Evolutionary conservation across 2,329 filamentous ascomycete species (phyloP).

Genomic region (Periconia sp.): DNA sequence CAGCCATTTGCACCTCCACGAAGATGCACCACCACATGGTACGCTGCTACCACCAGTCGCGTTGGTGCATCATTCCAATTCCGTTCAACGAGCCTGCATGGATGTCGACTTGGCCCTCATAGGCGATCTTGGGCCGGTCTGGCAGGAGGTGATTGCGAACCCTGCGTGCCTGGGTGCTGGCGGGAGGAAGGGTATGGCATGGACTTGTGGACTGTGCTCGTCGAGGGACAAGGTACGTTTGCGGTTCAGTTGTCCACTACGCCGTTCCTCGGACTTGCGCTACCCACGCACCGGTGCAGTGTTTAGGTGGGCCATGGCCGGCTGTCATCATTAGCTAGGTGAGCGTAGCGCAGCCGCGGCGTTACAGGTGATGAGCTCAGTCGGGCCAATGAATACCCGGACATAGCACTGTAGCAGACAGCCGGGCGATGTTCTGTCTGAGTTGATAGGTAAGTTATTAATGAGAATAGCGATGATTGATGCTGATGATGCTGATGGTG

Average conservation of each 20-base stretch:
- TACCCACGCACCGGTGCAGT: conserved; percentile 1
- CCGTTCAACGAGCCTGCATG: conserved; percentile 35
- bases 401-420: not conserved
- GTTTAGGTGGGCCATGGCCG: conserved; percentile 1
- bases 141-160: conserved; percentile 30
- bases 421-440: too few species aligned
- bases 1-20: not conserved
- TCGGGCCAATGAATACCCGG: not conserved
- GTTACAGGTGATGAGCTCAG: not conserved
- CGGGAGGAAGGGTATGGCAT: conserved; percentile 36
- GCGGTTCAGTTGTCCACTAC: not conserved
- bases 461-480: not conserved
- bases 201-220: conserved; percentile 5
- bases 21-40: conserved; percentile 24
- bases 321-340: conserved; percentile 4
- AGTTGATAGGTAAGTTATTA: not conserved
- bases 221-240: conserved; percentile 12
- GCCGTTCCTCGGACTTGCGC: not conserved
- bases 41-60: conserved; percentile 32
- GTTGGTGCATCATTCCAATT: conserved; percentile 25
- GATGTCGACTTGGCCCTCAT: conserved; percentile 31
- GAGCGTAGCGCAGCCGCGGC: conserved; percentile 4
- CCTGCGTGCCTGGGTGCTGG: conserved; percentile 33
- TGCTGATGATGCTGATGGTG: not conserved
- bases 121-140: conserved; percentile 36